A percentile compares a stretch with the other conserved stretches of the same genome.
Conservation (phyloP, 108 stramenopile genomes). For the Mediolabrus comicus region DNA sequence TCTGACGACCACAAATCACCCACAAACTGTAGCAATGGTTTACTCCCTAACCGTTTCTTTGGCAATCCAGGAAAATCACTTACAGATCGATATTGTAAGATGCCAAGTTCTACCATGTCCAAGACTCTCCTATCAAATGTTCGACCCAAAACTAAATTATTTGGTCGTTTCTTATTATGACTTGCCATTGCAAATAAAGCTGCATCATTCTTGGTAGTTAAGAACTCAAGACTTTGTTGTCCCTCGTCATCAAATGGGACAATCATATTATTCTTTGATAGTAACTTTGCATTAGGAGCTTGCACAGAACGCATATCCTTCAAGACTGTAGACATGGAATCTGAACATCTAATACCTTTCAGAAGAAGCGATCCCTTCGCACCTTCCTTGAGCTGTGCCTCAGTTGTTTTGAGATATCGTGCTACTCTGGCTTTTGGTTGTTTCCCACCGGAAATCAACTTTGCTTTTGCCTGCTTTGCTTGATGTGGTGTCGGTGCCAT, state of each 20-base stretch:
- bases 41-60: slow-evolving; percentile 83
- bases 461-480: slow-evolving; percentile 63
- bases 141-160: slow-evolving; percentile 95
- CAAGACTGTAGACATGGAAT: slow-evolving; percentile 79
- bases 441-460: slow-evolving; percentile 76
- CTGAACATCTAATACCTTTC: slow-evolving; percentile 85
- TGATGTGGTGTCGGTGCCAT: slow-evolving; percentile 89
- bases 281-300: slow-evolving; percentile 80
- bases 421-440: slow-evolving; percentile 84
- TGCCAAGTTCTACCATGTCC: slow-evolving; percentile 96
- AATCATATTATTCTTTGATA: slow-evolving; percentile 87
- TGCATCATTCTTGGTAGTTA: slow-evolving; percentile 95
- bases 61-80: slow-evolving; percentile 80
- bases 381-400: slow-evolving; percentile 72
- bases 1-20: slow-evolving; percentile 93
- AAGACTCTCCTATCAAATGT: slow-evolving; percentile 96
- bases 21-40: slow-evolving; percentile 88
- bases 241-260: slow-evolving; percentile 84
- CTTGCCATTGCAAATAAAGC: slow-evolving; percentile 90
- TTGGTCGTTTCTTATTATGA: slow-evolving; percentile 98
- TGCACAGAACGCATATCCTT: slow-evolving; percentile 83
- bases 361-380: slow-evolving; percentile 79
- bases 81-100: slow-evolving; percentile 80
- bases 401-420: slow-evolving; percentile 80
- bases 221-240: slow-evolving; percentile 78